Percentiles rank a stretch among this genome's conserved stretches.
phyloP scores from a whole-genome alignment of 129 eudicot species.

The Logfia minima region DNA sequence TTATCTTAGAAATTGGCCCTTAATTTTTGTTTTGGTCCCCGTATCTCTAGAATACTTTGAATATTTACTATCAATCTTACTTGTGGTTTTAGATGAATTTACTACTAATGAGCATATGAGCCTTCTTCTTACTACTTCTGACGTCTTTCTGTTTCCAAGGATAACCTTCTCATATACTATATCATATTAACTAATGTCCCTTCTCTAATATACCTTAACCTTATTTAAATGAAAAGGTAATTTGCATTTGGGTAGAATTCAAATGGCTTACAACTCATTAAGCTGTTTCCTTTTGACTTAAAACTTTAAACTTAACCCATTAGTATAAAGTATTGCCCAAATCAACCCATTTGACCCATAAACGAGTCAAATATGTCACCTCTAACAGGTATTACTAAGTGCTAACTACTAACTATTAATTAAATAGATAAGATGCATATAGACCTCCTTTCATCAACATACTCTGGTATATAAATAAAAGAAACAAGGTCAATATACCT shows the following conservation, averaged over 20 bases:
- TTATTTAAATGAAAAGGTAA: background rate
- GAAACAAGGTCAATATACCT: slow-evolving; percentile 44
- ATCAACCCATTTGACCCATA: background rate
- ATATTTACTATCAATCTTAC: background rate
- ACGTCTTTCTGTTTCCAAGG: slow-evolving; percentile 19
- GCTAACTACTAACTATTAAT: background rate
- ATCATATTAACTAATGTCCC: background rate
- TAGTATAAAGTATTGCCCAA: background rate
- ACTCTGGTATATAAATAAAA: background rate
- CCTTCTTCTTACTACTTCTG: background rate
- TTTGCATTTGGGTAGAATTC: background rate
- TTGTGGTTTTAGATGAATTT: slow-evolving; percentile 6
- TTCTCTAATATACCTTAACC: slow-evolving; percentile 13
- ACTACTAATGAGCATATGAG: background rate
- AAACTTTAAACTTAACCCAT: background rate
- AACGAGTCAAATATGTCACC: background rate
- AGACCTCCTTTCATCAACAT: background rate
- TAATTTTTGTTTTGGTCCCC: slow-evolving; percentile 3
- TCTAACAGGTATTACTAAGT: background rate
- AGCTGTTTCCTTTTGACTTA: background rate
- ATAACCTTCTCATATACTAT: background rate
- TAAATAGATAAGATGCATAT: background rate
- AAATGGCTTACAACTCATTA: background rate
- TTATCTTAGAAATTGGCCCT: background rate
- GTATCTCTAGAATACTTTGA: background rate